Base-by-base conservation (phyloP, 1,139 yeast species). In the Waltiozyma sp. region DNA sequence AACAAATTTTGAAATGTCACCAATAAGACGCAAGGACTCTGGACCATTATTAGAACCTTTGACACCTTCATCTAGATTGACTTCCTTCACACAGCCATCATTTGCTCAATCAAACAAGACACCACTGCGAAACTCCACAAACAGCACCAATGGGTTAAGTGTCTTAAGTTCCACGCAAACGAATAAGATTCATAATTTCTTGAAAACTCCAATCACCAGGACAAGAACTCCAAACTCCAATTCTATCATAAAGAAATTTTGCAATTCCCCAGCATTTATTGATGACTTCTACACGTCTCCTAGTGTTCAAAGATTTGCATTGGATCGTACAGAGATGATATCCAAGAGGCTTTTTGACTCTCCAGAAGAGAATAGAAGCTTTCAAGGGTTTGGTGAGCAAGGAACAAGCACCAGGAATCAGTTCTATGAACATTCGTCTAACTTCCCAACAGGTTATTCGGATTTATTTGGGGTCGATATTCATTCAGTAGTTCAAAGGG, bases 201-300 rank as follows among this genome's bases (percentile, higher is more conserved):
- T 55, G 21, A 52, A 47, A 37, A 56, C 59, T 4, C 59, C 59
- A 41, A 49, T 46, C 13, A 44, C 55, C 31, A 54, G 46, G 38
- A 41, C 50, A 36, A 55, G 51, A 35, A 60, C 65, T 8, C 62
- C 66, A 42, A 44, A 44, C 39, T 42, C 58, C 8, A 56, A 55
- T 40, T 64, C 73, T 8, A 65, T 70, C 34, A 61, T 71, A 60
- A 69, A 67, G 48, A 73, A 70, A 51, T 61, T 73, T 45, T 73
- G 80, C 80, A 72, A 77, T 52, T 76, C 84, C 19, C 86, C 86
- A 3, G 72, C 79, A 7, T 76, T 75, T 53, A 64, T 78, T 48
- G 86, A 80, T 49, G 86, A 79, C 52, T 79, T 79, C 54, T 77
- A 77, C 53, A 73, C 75, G 42, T 75, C 82, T 21, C 85, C 86